phyloP scores from a whole-genome alignment of 768 basidiomycete species.

The Kwoniella bestiolae region DNA sequence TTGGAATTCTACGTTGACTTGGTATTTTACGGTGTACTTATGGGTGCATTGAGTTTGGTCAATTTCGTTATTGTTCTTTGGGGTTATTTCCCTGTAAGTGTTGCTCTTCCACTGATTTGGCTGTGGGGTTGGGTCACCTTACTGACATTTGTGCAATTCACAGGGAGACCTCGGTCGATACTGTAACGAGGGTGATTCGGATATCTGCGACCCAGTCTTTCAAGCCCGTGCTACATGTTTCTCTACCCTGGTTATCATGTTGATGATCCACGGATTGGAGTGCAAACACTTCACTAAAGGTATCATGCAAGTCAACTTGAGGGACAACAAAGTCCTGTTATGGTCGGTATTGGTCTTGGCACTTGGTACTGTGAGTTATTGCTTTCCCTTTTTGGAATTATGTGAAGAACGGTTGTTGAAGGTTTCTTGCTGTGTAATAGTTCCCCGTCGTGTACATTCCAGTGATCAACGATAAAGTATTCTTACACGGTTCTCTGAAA shows the following conservation, averaged over 20 bases:
- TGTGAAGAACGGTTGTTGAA: background rate
- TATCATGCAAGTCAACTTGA: constrained; percentile 55
- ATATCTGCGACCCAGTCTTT: constrained; percentile 57
- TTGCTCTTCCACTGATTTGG: no score
- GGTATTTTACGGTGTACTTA: constrained; percentile 58
- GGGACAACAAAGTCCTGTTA: constrained; percentile 58
- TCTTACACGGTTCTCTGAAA: constrained; percentile 54
- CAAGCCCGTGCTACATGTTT: constrained; percentile 58
- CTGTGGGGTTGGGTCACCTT: no score
- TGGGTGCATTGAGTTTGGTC: constrained; percentile 54
- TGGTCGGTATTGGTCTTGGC: constrained; percentile 53
- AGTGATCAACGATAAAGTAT: constrained; percentile 55
- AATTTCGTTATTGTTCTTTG: constrained; percentile 59
- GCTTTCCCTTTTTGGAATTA: background rate
- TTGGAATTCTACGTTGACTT: constrained; percentile 57
- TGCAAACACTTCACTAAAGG: constrained; percentile 57
- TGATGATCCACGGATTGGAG: constrained; percentile 54
- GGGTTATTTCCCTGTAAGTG: constrained; percentile 52
- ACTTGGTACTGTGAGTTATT: constrained; percentile 33
- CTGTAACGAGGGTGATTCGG: constrained; percentile 55
- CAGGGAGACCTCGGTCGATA: constrained; percentile 50
- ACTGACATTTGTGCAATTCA: background rate
- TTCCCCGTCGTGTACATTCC: constrained; percentile 60
- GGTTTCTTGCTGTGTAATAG: constrained; percentile 14
- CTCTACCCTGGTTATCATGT: constrained; percentile 57